A percentile compares a stretch with the other conserved stretches of the same genome.
Conservation (phyloP, 139 green algal genomes). For the Picochlorum sp. region DNA sequence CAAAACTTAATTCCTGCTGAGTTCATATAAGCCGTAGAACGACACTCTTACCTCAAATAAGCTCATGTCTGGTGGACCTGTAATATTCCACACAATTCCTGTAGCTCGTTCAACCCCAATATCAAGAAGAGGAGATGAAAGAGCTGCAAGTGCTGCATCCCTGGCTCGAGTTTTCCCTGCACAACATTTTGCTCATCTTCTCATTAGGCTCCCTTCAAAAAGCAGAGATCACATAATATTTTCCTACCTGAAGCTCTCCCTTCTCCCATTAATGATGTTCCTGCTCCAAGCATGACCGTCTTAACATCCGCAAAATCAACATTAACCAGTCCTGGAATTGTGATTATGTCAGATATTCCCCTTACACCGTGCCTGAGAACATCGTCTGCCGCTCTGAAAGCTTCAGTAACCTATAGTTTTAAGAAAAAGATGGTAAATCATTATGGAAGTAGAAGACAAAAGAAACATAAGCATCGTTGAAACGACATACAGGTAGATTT, state of each 20-base stretch:
- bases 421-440: too few species aligned
- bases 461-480: not conserved
- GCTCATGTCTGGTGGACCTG: conserved; percentile 72
- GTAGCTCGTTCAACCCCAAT: conserved; percentile 82
- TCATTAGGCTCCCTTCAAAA: not conserved
- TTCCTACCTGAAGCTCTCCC: conserved; percentile 31
- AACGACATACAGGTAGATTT: conserved; percentile 70
- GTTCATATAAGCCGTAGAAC: not conserved
- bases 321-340: conserved; percentile 87
- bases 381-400: conserved; percentile 86
- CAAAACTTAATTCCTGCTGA: not conserved
- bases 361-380: conserved; percentile 77
- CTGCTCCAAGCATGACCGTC: conserved; percentile 80
- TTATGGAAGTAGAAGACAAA: not conserved
- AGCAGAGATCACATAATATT: not conserved
- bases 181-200: too few species aligned
- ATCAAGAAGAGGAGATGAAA: conserved; percentile 79
- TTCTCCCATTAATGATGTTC: conserved; percentile 81
- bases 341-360: conserved; percentile 96
- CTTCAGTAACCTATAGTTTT: too few species aligned
- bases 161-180: conserved; percentile 31
- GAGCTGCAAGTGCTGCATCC: conserved; percentile 56
- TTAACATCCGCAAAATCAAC: conserved; percentile 97
- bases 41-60: conserved; percentile 59
- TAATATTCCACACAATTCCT: conserved; percentile 96